A percentile compares a stretch with the other conserved stretches of the same genome.
phyloP scores from a whole-genome alignment of 208 protist genomes.

The Trypanosoma avium region DNA sequence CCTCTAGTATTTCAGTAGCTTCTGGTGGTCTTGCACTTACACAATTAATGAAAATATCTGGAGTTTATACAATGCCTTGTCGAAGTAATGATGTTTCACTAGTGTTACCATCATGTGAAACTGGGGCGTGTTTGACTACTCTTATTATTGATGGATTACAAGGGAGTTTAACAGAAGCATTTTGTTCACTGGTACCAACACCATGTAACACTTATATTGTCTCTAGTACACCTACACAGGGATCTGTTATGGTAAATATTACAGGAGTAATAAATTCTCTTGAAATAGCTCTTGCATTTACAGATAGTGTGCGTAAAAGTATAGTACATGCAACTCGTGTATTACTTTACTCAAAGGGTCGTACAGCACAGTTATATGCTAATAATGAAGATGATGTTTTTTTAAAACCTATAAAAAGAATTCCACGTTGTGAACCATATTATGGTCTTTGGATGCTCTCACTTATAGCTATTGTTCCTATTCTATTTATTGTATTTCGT shows the following conservation, averaged over 20 bases:
- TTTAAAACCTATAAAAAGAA: slow-evolving; percentile 15
- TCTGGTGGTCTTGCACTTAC: too few species aligned
- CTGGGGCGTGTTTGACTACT: not conserved
- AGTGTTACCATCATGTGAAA: not conserved
- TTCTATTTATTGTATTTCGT: slow-evolving; percentile 45
- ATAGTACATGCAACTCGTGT: slow-evolving; percentile 20
- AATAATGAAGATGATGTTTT: slow-evolving; percentile 38
- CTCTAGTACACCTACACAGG: not conserved
- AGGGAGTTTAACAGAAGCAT: not conserved
- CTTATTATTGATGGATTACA: slow-evolving; percentile 5
- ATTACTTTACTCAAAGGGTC: slow-evolving; percentile 1
- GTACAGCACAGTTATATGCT: slow-evolving; percentile 40
- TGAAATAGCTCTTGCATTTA: slow-evolving; percentile 6
- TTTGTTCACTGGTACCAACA: slow-evolving; percentile 4
- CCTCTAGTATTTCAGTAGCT: too few species aligned
- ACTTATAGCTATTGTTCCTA: slow-evolving; percentile 44
- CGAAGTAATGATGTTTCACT: not conserved
- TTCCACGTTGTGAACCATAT: slow-evolving; percentile 31
- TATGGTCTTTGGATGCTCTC: slow-evolving; percentile 64
- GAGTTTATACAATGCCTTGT: slow-evolving; percentile 10
- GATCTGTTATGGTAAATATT: slow-evolving; percentile 5
- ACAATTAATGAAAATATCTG: too few species aligned
- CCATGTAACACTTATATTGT: slow-evolving; percentile 5
- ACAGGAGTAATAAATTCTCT: slow-evolving; percentile 7
- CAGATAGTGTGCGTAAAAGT: slow-evolving; percentile 26